Base-by-base conservation (phyloP, 495 filamentous ascomycete genomes). In the Thermothielavioides terrestris region DNA sequence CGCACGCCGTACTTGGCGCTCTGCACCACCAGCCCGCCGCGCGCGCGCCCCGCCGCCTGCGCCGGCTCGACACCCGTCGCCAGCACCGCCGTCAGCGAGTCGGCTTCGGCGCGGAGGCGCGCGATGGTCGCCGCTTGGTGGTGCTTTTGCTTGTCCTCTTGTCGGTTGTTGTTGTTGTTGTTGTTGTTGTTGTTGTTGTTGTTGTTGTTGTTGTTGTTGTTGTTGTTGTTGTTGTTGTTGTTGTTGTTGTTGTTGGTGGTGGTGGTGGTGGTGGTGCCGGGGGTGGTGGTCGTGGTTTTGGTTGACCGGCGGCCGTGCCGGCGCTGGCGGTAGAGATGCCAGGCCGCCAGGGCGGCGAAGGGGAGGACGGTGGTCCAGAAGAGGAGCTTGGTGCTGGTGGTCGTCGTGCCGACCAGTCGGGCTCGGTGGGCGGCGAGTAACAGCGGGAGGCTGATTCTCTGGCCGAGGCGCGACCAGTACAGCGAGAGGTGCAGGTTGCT, bases 71-170 rank as follows among this genome's bases (percentile, higher is more conserved):
- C 78, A 30, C 73, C 69, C 1, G 74, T 72, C 1, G 53, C 52
- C 69, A 83, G 76, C 30, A 81, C 55, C 42, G 70, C 68, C 36
- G 75, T 75, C 23, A 77, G 68, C 50, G 79, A 70, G 41, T 66
- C 64, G 30, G 77, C 79, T 42, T 79, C 75, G 5, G 62, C 63
- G 3, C 65, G 63, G 36, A 68, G 69, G 50, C 69, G 58, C 0
- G 69, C 66, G 7, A 80, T 59, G 37, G 68, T 56, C 31, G n/a
- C n/a, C n/a, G 68, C 68, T 35, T 64, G 70, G 7, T 41, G 5
- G 18, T 75, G 46, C 20, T 68, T 60, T 11, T 68, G 66, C 40
- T 74, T 68, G 44, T 59, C 12, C 3, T 25, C 62, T 57, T 21
- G 17, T 8, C 26, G 63, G 66, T 28, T 66, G 59, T 31, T 74